phyloP scores from a whole-genome alignment of 75 land plant species.

The Selaginella moellendorffii region DNA sequence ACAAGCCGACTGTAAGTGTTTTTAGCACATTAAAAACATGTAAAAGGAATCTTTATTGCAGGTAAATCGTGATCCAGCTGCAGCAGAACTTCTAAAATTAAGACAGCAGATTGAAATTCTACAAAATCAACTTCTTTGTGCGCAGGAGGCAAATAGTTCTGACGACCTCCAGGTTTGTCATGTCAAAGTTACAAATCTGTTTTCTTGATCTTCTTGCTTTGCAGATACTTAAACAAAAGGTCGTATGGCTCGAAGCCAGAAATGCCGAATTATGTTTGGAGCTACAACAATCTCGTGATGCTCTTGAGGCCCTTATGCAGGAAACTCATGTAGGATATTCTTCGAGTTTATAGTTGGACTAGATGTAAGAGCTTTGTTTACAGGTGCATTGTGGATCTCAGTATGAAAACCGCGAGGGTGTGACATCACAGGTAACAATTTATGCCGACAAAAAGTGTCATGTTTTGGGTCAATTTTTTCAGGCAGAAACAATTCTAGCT shows the following conservation, averaged over 20 bases:
- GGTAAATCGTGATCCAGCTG: conserved; percentile 8
- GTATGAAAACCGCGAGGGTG: too few species aligned
- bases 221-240: conserved; percentile 9
- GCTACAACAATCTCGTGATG: background rate
- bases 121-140: conserved; percentile 6
- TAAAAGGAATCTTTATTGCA: background rate
- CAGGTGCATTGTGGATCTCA: too few species aligned
- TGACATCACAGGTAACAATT: too few species aligned
- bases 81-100: background rate
- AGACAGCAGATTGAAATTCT: conserved; percentile 4
- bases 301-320: background rate
- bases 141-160: background rate
- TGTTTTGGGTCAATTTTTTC: too few species aligned
- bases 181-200: background rate
- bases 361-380: too few species aligned
- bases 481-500: background rate
- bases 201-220: background rate
- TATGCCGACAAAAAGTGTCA: too few species aligned
- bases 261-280: conserved; percentile 1
- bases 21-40: background rate
- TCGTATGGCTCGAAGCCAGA: conserved; percentile 7
- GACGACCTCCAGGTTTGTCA: conserved; percentile 5
- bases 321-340: too few species aligned
- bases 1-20: background rate
- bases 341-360: too few species aligned